These are phyloP conservation scores for Entamoeba invadens DNA, from an alignment of 208 protist genomes.

Conservation along the genomic window DNA sequence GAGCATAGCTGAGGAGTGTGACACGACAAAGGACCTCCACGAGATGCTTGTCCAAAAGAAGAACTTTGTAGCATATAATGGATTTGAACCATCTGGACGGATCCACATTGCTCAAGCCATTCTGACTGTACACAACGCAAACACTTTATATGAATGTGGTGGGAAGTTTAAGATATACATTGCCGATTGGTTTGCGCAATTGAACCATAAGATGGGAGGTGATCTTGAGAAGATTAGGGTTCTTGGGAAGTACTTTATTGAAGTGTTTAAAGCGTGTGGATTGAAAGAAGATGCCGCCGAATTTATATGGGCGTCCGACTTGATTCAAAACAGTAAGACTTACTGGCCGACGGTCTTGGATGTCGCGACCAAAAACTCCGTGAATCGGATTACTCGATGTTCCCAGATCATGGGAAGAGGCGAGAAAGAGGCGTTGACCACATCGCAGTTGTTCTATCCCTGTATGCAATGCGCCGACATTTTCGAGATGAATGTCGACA, in stretches of 20 bases:
- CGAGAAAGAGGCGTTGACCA: slow-evolving; percentile 73
- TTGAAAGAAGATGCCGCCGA: slow-evolving; percentile 84
- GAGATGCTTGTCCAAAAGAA: slow-evolving; percentile 69
- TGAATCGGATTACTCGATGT: slow-evolving; percentile 73
- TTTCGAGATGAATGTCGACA: slow-evolving; percentile 90
- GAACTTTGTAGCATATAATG: slow-evolving; percentile 77
- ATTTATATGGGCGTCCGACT: slow-evolving; percentile 85
- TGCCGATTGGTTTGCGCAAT: slow-evolving; percentile 97
- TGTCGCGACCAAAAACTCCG: slow-evolving; percentile 69
- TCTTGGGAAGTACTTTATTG: slow-evolving; percentile 83
- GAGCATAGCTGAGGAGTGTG: slow-evolving; percentile 76
- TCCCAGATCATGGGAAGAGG: slow-evolving; percentile 92
- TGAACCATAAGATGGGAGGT: slow-evolving; percentile 97
- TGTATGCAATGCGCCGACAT: slow-evolving; percentile 94
- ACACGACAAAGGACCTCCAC: slow-evolving; percentile 67
- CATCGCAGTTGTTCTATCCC: slow-evolving; percentile 91
- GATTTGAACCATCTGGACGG: slow-evolving; percentile 92
- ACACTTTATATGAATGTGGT: slow-evolving; percentile 79
- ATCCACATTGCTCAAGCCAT: slow-evolving; percentile 98
- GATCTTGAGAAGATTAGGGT: slow-evolving; percentile 83
- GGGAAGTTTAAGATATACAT: slow-evolving; percentile 94
- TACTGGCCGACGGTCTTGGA: slow-evolving; percentile 93
- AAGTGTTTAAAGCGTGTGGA: slow-evolving; percentile 89
- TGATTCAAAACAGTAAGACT: slow-evolving; percentile 67
- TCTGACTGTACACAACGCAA: slow-evolving; percentile 94